Evolutionary conservation across 441 rosid species (phyloP).

Genomic region (Corymbia citriodora): DNA sequence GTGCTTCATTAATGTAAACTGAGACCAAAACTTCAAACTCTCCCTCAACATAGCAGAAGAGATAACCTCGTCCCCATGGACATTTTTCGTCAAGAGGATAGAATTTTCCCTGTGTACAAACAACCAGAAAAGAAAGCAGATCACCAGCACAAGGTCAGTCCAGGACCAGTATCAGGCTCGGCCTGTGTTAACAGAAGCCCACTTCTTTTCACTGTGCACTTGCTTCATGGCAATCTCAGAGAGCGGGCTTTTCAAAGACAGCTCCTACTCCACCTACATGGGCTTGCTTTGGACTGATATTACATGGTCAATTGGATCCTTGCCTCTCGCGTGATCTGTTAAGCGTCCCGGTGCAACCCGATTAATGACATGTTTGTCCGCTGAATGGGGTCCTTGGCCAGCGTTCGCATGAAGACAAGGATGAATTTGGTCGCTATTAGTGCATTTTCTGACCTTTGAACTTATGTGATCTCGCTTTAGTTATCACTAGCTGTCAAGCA

Average conservation of each 20-base stretch:
- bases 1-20: neutral
- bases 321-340: neutral
- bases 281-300: neutral
- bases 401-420: neutral
- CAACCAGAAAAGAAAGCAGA: neutral
- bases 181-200: neutral
- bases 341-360: neutral
- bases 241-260: neutral
- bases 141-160: neutral
- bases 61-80: neutral
- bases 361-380: neutral
- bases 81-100: neutral
- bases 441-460: neutral
- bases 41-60: neutral
- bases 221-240: neutral
- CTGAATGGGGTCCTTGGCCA: neutral
- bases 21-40: neutral
- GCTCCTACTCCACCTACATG: neutral
- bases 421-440: neutral
- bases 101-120: neutral
- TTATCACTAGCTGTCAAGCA: neutral
- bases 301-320: neutral
- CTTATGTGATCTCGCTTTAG: neutral
- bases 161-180: neutral
- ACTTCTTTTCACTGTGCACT: neutral